These are phyloP conservation scores for Pichia nanzhaoensis DNA, from an alignment of 805 yeast genomes.

Conservation along the genomic window DNA sequence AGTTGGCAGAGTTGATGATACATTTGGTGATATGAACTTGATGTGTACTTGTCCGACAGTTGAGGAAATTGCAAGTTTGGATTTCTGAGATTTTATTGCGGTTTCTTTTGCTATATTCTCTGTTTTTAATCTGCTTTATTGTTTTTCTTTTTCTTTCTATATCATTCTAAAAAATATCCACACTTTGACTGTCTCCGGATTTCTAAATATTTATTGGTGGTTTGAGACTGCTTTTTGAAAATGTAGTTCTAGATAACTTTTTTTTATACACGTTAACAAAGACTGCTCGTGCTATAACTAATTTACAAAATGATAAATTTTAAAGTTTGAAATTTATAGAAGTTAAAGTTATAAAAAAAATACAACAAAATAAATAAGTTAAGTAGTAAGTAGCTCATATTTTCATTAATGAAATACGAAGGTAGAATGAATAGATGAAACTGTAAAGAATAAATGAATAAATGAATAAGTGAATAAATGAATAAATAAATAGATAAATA, in stretches of 20 bases:
- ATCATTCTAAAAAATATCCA: no score
- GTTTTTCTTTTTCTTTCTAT: not conserved
- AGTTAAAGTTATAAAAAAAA: slow-evolving; percentile 3
- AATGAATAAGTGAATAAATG: no score
- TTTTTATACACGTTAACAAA: no score
- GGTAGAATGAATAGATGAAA: slow-evolving; percentile 9
- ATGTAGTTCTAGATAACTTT: no score
- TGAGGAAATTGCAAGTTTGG: slow-evolving; percentile 53
- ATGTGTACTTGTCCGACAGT: slow-evolving; percentile 91
- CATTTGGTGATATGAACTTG: slow-evolving; percentile 88
- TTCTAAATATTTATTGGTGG: no score
- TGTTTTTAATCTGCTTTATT: not conserved
- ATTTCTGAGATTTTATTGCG: no score
- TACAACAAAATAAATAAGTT: slow-evolving; percentile 3
- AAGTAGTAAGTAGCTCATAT: slow-evolving; percentile 1
- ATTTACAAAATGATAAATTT: not conserved
- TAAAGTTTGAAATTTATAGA: not conserved
- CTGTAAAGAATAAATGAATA: no score
- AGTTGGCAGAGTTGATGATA: slow-evolving; percentile 88
- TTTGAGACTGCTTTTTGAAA: no score
- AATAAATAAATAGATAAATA: no score
- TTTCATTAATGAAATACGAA: not conserved
- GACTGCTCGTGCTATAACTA: no score
- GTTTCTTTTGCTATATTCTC: not conserved
- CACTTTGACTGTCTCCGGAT: no score